A percentile compares a stretch with the other conserved stretches of the same genome.
phyloP scores from a whole-genome alignment of 176 grass and related monocot species.

The Aegilops speltoides region DNA sequence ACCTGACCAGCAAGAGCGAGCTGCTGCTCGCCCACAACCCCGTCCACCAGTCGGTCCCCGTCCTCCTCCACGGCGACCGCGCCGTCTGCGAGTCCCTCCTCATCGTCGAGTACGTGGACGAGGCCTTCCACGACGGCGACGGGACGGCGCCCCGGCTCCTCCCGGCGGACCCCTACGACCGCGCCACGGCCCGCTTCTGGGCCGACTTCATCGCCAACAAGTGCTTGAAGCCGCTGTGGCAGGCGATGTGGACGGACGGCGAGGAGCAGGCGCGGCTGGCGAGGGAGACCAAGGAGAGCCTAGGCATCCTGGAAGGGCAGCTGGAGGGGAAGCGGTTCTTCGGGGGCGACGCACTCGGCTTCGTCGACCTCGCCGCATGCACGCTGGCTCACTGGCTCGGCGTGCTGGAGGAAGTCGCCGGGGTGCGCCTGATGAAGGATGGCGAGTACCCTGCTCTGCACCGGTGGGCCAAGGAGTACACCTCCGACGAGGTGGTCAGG shows the following conservation, averaged over 20 bases:
- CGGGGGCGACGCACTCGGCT: not conserved
- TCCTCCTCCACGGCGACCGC: too few species aligned
- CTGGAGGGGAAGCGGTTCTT: not conserved
- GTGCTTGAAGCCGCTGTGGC: not conserved
- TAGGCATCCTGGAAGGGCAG: not conserved
- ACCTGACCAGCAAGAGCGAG: constrained; percentile 17
- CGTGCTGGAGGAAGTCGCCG: not conserved
- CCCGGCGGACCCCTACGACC: too few species aligned
- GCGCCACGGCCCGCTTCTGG: not conserved
- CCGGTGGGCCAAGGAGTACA: not conserved
- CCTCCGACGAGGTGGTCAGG: not conserved
- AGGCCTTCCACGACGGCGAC: not conserved
- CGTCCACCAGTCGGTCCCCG: too few species aligned
- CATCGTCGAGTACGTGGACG: constrained; percentile 57
- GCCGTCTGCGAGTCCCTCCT: constrained; percentile 30
- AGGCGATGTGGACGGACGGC: not conserved
- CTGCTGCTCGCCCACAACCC: too few species aligned
- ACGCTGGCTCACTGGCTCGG: not conserved
- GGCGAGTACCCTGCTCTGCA: not conserved
- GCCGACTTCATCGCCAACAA: not conserved
- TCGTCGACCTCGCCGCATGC: not conserved
- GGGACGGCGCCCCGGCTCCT: not conserved
- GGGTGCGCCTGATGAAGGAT: not conserved
- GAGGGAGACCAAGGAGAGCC: not conserved
- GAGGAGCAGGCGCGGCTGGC: not conserved